Conservation (phyloP, 1,284 basidiomycete species). For the Cystobasidium slooffiae region DNA sequence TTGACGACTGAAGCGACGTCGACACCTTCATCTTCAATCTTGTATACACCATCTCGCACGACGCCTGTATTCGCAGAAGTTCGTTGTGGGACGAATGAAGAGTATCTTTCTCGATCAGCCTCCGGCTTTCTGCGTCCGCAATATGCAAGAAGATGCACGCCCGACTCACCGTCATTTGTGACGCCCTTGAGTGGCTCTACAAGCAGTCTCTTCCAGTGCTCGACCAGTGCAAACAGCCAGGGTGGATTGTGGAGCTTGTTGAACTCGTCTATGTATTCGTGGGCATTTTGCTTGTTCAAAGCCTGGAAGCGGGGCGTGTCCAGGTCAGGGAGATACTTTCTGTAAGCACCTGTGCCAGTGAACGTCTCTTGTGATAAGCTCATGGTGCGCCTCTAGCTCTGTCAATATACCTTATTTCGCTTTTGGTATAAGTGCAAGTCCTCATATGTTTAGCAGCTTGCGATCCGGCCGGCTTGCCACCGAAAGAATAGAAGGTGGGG, state of each 20-base stretch:
- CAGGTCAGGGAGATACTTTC: slow-evolving; percentile 17
- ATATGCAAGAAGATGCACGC: not conserved
- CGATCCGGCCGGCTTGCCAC: not conserved
- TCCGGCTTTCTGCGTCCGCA: not conserved
- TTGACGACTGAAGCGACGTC: slow-evolving; percentile 52
- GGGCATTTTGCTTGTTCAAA: slow-evolving; percentile 18
- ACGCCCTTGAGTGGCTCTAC: slow-evolving; percentile 37
- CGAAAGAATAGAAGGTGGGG: not conserved
- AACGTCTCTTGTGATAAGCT: not conserved
- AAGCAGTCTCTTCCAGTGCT: slow-evolving; percentile 35
- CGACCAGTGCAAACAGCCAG: slow-evolving; percentile 27
- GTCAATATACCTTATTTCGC: not conserved
- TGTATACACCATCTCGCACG: slow-evolving; percentile 24
- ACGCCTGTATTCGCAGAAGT: not conserved
- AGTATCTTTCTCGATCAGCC: slow-evolving; percentile 18
- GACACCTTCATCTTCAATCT: slow-evolving; percentile 54
- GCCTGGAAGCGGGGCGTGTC: slow-evolving; percentile 28
- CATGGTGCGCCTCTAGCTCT: not conserved
- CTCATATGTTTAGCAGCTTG: too few species aligned
- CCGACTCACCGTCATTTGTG: slow-evolving; percentile 23
- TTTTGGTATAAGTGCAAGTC: slow-evolving; percentile 10
- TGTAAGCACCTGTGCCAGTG: not conserved
- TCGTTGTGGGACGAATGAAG: not conserved
- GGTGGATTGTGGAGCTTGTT: slow-evolving; percentile 26
- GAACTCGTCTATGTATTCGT: slow-evolving; percentile 32